Evolutionary conservation across 2,329 filamentous ascomycete genomes (phyloP), one percentile per base, ranked within the genome.

Genomic region (Parascedosporium putredinis): DNA sequence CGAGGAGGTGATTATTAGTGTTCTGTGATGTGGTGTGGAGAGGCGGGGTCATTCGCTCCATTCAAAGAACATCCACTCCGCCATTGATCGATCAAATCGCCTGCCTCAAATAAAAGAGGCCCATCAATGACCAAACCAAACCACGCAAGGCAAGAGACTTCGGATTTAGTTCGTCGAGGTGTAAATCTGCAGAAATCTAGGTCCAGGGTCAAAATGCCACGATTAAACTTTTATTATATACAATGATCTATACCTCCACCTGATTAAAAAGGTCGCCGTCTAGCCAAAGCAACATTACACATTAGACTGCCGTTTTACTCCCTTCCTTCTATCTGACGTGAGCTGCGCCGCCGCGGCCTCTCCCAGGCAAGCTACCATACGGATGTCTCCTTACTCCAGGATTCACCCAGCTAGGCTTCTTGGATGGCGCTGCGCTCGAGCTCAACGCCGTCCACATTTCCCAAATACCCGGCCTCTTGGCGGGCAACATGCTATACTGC

Each of bases 401-500:
- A 22, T 55, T 54, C 40, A 64, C 55, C 40, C 61, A 61, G 2
- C 59, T 61, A 16, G 34, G 44, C 23, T 43, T 40, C 5, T 23
- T 46, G n/a, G 47, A 77, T 68, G 62, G 63, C 6, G 69, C 68
- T 25, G 67, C 59, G 45, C 76, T 60, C 25, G 67, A 68, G 53
- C 78, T 84, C 50, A 93, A 68, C 34, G 79, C 76, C 40, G 76
- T 73, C 93, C 94, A 98, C 64, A 97, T 84, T 62, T 96, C 89
- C 58, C 78, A 73, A 51, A 97, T 85, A 2, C 84, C 82, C 0
- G 88, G 85, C 42, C 94, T 74, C 49, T 79, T 78, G 6, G 87
- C 85, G 0, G 94, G 94, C 36, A 98, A 75, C 88, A 97, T 97
- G 69, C 88, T 95, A 67, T 98, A 98, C 68, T 98, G 93, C 59